Evolutionary conservation across 139 green algal species (phyloP), one percentile per base, ranked within the genome.

Genomic region (Chlorella sorokiniana): DNA sequence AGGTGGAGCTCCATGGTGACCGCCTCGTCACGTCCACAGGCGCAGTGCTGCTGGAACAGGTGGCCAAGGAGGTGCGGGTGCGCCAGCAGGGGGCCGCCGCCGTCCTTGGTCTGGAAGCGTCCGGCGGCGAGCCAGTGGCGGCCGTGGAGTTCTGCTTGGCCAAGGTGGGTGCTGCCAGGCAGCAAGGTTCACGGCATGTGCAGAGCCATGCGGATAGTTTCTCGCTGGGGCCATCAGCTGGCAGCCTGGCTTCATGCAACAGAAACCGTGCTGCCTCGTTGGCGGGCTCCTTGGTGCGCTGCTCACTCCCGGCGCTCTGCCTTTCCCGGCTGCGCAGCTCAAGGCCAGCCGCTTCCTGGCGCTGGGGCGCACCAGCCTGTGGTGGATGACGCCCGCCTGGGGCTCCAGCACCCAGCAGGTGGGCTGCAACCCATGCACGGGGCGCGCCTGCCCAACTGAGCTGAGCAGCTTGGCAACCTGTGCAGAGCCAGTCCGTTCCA

Each of bases 301-400:
- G 4, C 38, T 35, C 38, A 35, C 38, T 20, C 11, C 1, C 11
- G 6, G 1, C 22, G 20, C 67, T 31, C 67, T 18, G 38, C 40
- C 37, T 35, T 40, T 10, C 2, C 65, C 10, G 20, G 2, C 68
- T 44, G 0, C n/a, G 27, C 72, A 79, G 72, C 35, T 68, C 3
- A 25, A n/a, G 16, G 51, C 67, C 10, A 62, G 16, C 18, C 65
- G 82, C 1, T 92, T 90, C 56, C 71, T 94, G 59, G 84, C 86
- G 1, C 70, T 76, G 20, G 81, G 85, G 40, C 72, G 87, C 35
- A 89, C 82, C 84, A 89, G 87, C 86, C 88, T 97, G 35, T 98
- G 94, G 93, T 98, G 95, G 95, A 97, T 97, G 93, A 95, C 93
- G 1, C 95, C 95, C n/a, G 92, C 94, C 85, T 98, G 94, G 95